phyloP scores from a whole-genome alignment of 2,329 filamentous ascomycete species.

The Sclerotinia subarctica region DNA sequence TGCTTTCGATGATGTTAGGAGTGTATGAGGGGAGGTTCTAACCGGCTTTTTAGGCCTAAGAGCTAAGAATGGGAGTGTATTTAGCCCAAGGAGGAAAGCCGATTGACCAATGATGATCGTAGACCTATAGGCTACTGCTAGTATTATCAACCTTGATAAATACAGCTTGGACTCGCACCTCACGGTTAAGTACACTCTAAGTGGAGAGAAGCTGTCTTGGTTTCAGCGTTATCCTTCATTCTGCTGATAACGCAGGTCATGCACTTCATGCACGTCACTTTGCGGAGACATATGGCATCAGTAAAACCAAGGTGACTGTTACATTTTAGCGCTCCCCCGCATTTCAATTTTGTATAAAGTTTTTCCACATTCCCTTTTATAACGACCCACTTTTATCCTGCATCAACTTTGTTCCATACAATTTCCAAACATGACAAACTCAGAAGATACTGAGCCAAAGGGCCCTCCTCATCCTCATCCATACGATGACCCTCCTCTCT shows the following conservation, averaged over 20 bases:
- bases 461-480: conserved; percentile 42
- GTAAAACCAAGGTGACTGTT: not conserved
- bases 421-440: not conserved
- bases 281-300: not conserved
- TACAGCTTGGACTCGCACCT: not conserved
- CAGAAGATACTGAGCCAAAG: conserved; percentile 29
- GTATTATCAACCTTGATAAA: not conserved
- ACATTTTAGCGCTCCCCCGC: not conserved
- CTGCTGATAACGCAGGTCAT: not conserved
- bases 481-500: conserved; percentile 63
- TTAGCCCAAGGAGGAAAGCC: not conserved
- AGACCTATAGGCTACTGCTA: not conserved
- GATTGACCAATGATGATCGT: not conserved
- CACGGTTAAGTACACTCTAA: not conserved
- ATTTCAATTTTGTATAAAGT: not conserved
- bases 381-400: not conserved
- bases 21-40: not conserved
- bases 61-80: too few relatives aligned
- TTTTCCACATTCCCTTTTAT: too few relatives aligned
- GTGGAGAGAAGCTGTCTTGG: not conserved
- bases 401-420: not conserved
- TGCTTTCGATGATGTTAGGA: too few relatives aligned
- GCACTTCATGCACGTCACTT: not conserved
- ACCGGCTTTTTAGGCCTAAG: not conserved
- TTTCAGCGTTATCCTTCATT: not conserved